Percentiles rank a stretch among this genome's conserved stretches.
Conservation (phyloP, 169 alveolate genomes). For the Cryptosporidium canis region DNA sequence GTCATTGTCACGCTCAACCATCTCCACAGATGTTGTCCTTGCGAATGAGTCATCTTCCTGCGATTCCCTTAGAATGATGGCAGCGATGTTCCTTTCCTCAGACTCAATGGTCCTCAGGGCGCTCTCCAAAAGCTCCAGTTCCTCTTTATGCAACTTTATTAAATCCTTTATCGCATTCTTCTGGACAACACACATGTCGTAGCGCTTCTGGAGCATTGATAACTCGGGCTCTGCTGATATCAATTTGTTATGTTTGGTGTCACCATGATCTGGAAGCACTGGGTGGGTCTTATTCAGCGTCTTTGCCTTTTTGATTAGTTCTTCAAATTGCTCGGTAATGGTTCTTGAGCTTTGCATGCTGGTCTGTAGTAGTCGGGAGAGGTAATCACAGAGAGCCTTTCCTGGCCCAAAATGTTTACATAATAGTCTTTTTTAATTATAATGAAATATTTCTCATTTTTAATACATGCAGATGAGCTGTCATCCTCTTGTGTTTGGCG, state of each 20-base stretch:
- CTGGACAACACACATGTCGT: conserved; percentile 48
- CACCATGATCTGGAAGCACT: neutral
- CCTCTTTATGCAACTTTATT: conserved; percentile 31
- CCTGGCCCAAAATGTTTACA: neutral
- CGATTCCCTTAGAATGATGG: neutral
- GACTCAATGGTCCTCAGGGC: conserved; percentile 47
- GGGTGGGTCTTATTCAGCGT: neutral
- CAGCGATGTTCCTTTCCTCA: conserved; percentile 39
- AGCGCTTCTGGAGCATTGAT: conserved; percentile 13
- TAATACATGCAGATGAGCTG: neutral
- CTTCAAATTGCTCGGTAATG: conserved; percentile 48
- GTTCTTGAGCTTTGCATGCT: conserved; percentile 37
- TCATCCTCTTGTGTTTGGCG: conserved; percentile 55
- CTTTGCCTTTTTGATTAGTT: conserved; percentile 46
- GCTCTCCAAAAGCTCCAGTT: conserved; percentile 26
- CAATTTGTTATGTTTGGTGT: neutral
- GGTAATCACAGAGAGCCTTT: neutral
- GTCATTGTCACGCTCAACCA: conserved; percentile 33
- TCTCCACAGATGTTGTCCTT: conserved; percentile 42
- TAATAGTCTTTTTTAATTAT: neutral
- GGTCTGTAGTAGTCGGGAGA: neutral
- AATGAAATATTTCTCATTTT: neutral
- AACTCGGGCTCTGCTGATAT: neutral
- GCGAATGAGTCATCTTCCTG: neutral
- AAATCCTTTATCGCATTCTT: conserved; percentile 41